Evolutionary conservation across 148 eudicot genomes (phyloP).

Genomic region (Spergularia marina): DNA sequence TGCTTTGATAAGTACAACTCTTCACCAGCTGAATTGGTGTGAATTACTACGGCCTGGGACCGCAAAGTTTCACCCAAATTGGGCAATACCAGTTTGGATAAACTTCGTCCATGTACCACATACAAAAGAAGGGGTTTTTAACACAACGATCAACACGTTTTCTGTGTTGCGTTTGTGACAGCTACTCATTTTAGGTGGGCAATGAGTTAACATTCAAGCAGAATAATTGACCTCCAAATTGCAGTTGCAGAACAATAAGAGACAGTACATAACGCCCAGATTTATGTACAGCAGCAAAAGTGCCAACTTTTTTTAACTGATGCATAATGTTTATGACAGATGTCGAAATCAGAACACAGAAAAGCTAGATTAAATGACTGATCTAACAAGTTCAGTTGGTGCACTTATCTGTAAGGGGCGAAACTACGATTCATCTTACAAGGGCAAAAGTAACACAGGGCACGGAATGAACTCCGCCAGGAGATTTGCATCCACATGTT

Average conservation of each 20-base stretch:
- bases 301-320: not conserved
- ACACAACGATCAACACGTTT: not conserved
- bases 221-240: not conserved
- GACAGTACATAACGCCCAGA: not conserved
- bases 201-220: not conserved
- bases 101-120: too few species aligned
- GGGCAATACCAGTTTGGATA: too few species aligned
- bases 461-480: slow-evolving; percentile 95
- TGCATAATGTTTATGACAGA: slow-evolving; percentile 9
- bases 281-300: slow-evolving; percentile 15
- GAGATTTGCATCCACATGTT: slow-evolving; percentile 91
- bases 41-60: too few species aligned
- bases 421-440: slow-evolving; percentile 29
- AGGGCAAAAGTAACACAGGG: slow-evolving; percentile 82
- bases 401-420: not conserved
- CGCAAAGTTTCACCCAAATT: too few species aligned
- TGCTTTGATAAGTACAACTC: too few species aligned
- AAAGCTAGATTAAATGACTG: slow-evolving; percentile 2
- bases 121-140: too few species aligned
- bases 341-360: not conserved
- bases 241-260: not conserved
- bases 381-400: not conserved
- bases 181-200: not conserved
- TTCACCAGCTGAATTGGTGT: too few species aligned
- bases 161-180: not conserved